Conservation (phyloP, 2,329 filamentous ascomycete species). For the Hypoxylon sp. region DNA sequence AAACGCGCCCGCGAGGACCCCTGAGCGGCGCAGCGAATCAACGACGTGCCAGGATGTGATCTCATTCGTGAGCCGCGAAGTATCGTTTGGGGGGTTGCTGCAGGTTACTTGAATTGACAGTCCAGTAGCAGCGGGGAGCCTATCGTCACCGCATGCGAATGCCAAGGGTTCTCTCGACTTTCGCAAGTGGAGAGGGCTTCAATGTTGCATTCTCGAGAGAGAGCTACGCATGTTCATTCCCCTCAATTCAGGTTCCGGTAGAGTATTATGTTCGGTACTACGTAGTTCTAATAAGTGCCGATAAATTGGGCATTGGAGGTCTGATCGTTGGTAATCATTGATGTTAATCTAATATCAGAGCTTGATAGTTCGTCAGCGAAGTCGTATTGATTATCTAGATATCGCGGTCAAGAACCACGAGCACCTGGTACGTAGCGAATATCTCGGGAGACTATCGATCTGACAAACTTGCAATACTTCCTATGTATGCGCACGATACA, state of each 20-base stretch:
- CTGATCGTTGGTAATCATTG: constrained; percentile 28
- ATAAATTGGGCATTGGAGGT: constrained; percentile 21
- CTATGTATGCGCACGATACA: constrained; percentile 30
- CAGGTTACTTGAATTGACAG: constrained; percentile 25
- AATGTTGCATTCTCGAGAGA: constrained; percentile 25
- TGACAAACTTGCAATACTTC: constrained; percentile 27
- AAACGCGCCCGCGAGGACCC: constrained; percentile 51
- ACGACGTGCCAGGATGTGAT: constrained; percentile 47
- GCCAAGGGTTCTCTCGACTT: constrained; percentile 26
- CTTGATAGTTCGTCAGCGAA: constrained; percentile 11
- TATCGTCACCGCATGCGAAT: constrained; percentile 42
- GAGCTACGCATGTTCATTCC: constrained; percentile 17
- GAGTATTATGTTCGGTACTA: constrained; percentile 29
- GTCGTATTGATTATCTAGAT: constrained; percentile 20
- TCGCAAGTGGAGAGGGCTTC: constrained; percentile 28
- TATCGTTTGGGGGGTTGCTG: constrained; percentile 38
- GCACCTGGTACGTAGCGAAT: constrained; percentile 31
- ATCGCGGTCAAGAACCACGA: constrained; percentile 18
- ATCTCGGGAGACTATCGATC: constrained; percentile 37
- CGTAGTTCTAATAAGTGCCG: constrained; percentile 33
- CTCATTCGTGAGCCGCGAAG: constrained; percentile 42
- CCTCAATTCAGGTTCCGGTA: constrained; percentile 29
- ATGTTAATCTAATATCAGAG: constrained; percentile 35
- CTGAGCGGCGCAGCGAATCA: constrained; percentile 49
- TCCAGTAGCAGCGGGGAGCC: constrained; percentile 34